Evolutionary conservation across 2,329 filamentous ascomycete species (phyloP).

Genomic region (Botrytis tulipae): DNA sequence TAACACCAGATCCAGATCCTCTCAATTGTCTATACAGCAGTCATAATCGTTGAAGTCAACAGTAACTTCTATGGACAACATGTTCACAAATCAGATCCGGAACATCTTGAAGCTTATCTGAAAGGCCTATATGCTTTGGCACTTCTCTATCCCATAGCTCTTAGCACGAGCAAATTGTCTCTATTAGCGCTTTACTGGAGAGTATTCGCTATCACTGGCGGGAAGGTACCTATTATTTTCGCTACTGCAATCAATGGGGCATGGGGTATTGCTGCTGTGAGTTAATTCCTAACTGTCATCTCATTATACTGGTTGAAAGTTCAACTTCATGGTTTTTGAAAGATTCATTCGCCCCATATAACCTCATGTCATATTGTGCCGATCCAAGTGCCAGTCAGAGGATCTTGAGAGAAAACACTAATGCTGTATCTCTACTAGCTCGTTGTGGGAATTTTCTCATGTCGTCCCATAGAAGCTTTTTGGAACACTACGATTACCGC

Average conservation of each 20-base stretch:
- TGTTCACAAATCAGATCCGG: slow-evolving; percentile 3
- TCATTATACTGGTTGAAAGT: background rate
- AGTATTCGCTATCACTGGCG: background rate
- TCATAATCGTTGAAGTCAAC: slow-evolving; percentile 1
- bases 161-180: slow-evolving; percentile 11
- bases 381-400: background rate
- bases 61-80: slow-evolving; percentile 11
- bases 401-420: background rate
- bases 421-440: background rate
- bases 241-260: background rate
- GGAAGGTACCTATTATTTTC: background rate
- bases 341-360: background rate
- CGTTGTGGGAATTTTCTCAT: background rate
- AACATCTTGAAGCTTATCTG: slow-evolving; percentile 5
- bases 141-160: background rate
- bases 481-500: background rate
- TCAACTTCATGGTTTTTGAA: background rate
- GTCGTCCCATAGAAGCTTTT: background rate
- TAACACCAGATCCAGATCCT: background rate
- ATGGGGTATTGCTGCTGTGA: slow-evolving; percentile 13
- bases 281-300: background rate
- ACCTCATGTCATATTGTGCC: background rate
- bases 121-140: slow-evolving; percentile 2
- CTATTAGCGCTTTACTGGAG: slow-evolving; percentile 16
- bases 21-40: slow-evolving; percentile 1